Evolutionary conservation across 1,284 basidiomycete species (phyloP).

Genomic region (Austroboletus rostrupii): DNA sequence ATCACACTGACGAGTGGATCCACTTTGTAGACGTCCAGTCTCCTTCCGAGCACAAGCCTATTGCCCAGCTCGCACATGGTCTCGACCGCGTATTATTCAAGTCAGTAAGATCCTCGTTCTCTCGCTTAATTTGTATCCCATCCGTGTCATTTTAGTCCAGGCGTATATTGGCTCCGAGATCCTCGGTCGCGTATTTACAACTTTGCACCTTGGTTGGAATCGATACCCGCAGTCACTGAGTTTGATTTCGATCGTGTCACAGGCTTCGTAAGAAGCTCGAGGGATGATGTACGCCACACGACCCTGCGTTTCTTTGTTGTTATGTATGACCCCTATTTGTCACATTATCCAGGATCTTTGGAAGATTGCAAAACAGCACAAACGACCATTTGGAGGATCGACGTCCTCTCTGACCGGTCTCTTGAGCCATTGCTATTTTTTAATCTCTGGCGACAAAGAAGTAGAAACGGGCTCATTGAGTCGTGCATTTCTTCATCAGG

Average conservation of each 20-base stretch:
- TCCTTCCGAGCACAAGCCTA: constrained; percentile 46
- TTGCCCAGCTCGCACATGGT: constrained; percentile 73
- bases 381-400: constrained; percentile 75
- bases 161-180: constrained; percentile 90
- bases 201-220: constrained; percentile 68
- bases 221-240: constrained; percentile 76
- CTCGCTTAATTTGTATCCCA: not conserved
- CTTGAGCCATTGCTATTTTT: constrained; percentile 85
- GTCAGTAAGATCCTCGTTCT: constrained; percentile 40
- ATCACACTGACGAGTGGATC: no score
- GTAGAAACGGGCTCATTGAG: constrained; percentile 62
- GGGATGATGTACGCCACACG: constrained; percentile 59
- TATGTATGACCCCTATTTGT: not conserved
- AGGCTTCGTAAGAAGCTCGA: constrained; percentile 78
- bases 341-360: constrained; percentile 53
- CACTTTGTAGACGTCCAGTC: constrained; percentile 44
- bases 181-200: constrained; percentile 86
- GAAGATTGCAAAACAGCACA: constrained; percentile 55
- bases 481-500: constrained; percentile 57
- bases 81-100: constrained; percentile 85
- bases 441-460: constrained; percentile 62
- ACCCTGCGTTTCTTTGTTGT: not conserved
- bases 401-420: constrained; percentile 90
- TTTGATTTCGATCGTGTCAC: constrained; percentile 86
- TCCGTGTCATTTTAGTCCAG: constrained; percentile 52